phyloP scores from a whole-genome alignment of 306 rosid species.

The Rosa persica region DNA sequence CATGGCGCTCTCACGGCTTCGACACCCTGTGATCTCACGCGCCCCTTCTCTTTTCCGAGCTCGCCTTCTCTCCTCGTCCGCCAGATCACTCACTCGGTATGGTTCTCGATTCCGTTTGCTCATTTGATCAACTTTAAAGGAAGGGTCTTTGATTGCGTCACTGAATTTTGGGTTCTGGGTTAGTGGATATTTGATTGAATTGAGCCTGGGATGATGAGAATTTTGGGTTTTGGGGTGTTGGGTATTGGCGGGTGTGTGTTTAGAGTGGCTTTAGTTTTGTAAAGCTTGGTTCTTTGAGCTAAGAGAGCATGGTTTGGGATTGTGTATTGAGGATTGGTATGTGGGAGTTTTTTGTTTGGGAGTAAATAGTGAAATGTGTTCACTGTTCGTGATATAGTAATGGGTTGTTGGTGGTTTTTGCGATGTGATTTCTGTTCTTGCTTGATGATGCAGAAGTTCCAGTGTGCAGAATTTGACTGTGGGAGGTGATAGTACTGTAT shows the following conservation, averaged over 20 bases:
- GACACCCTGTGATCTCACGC: slow-evolving; percentile 66
- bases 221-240: slow-evolving; percentile 8
- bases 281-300: slow-evolving; percentile 1
- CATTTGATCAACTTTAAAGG: background rate
- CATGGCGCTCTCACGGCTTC: slow-evolving; percentile 91
- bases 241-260: slow-evolving; percentile 8
- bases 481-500: slow-evolving; percentile 31
- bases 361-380: slow-evolving; percentile 2
- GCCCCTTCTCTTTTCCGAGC: slow-evolving; percentile 46
- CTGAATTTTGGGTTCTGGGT: slow-evolving; percentile 11
- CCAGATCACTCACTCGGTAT: slow-evolving; percentile 67
- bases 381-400: background rate
- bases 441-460: slow-evolving; percentile 45
- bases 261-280: background rate
- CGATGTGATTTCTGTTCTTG: slow-evolving; percentile 15
- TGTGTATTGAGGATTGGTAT: background rate
- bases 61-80: slow-evolving; percentile 57
- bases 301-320: background rate
- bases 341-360: background rate
- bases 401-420: slow-evolving; percentile 8
- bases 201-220: background rate
- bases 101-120: background rate
- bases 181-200: slow-evolving; percentile 18
- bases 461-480: slow-evolving; percentile 34
- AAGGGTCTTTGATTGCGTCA: background rate